Evolutionary conservation across 2,329 filamentous ascomycete species (phyloP).

Genomic region (Talaromyces sp.): DNA sequence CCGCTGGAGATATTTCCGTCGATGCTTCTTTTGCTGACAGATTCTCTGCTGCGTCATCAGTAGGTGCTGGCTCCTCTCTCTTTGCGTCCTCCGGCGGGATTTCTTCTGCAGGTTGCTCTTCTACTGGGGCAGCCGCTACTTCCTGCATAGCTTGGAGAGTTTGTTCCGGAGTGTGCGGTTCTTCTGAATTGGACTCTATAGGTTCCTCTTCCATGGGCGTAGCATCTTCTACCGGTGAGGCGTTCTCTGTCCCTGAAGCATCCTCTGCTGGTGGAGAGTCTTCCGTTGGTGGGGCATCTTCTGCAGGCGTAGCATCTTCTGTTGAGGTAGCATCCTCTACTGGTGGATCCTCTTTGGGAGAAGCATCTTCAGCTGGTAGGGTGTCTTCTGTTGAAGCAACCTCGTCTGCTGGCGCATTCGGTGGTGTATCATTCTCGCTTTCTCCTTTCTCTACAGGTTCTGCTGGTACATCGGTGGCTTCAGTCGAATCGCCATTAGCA

Average conservation of each 20-base stretch:
- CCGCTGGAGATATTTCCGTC: slow-evolving; percentile 10
- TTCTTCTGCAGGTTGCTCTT: not conserved
- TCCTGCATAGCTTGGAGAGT: not conserved
- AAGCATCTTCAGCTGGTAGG: slow-evolving; percentile 18
- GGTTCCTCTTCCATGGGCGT: slow-evolving; percentile 13
- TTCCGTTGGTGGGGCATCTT: not conserved
- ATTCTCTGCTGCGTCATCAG: not conserved
- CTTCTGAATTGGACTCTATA: slow-evolving; percentile 12
- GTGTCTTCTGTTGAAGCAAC: slow-evolving; percentile 21
- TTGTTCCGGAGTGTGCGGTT: not conserved
- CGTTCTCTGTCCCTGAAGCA: not conserved
- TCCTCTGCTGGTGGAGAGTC: not conserved
- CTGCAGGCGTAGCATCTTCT: slow-evolving; percentile 21
- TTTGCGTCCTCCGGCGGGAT: not conserved
- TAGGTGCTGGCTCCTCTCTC: not conserved
- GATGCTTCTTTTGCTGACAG: not conserved
- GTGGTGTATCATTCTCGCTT: not conserved
- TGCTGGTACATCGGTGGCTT: slow-evolving; percentile 2
- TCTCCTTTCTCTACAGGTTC: slow-evolving; percentile 7
- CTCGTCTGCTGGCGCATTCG: slow-evolving; percentile 16
- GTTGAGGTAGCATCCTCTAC: slow-evolving; percentile 18
- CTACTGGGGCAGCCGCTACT: not conserved
- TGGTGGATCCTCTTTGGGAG: slow-evolving; percentile 18
- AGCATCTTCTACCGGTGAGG: slow-evolving; percentile 20
- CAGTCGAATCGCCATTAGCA: slow-evolving; percentile 14